Conservation (phyloP, 2,329 filamentous ascomycete genomes). For the Alternaria gansuensis region DNA sequence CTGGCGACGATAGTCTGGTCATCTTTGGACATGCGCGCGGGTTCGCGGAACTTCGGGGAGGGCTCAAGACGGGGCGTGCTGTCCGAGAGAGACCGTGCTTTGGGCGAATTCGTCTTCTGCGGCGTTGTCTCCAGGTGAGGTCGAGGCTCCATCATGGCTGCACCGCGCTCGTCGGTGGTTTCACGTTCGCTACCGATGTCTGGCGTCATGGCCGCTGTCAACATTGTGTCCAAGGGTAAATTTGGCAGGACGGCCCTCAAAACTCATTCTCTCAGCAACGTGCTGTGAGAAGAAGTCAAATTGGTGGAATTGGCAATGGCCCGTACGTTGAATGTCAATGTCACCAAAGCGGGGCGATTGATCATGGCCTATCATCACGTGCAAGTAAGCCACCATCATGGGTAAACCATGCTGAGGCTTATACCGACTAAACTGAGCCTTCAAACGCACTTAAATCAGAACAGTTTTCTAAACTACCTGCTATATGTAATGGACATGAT, state of each 20-base stretch:
- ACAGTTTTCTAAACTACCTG: background rate
- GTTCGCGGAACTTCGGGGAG: slow-evolving; percentile 57
- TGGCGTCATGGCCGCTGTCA: slow-evolving; percentile 35
- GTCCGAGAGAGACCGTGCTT: slow-evolving; percentile 58
- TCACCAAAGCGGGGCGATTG: slow-evolving; percentile 38
- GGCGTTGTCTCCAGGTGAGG: slow-evolving; percentile 41
- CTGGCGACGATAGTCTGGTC: slow-evolving; percentile 55
- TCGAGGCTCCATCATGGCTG: slow-evolving; percentile 19
- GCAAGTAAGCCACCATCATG: slow-evolving; percentile 12
- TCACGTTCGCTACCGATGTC: slow-evolving; percentile 28
- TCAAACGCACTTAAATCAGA: background rate
- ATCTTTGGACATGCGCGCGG: slow-evolving; percentile 54
- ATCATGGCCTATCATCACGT: slow-evolving; percentile 32
- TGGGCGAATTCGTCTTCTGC: slow-evolving; percentile 50
- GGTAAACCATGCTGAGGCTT: slow-evolving; percentile 5
- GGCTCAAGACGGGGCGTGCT: slow-evolving; percentile 56
- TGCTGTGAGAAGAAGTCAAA: slow-evolving; percentile 18
- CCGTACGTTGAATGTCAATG: slow-evolving; percentile 18
- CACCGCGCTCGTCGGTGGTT: slow-evolving; percentile 31
- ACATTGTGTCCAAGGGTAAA: slow-evolving; percentile 31
- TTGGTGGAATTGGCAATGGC: slow-evolving; percentile 11
- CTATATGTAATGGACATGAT: background rate
- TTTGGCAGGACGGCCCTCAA: slow-evolving; percentile 15
- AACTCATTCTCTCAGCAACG: slow-evolving; percentile 39
- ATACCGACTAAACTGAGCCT: background rate